phyloP scores from a whole-genome alignment of 306 rosid genomes.

The Cucumis sativus region DNA sequence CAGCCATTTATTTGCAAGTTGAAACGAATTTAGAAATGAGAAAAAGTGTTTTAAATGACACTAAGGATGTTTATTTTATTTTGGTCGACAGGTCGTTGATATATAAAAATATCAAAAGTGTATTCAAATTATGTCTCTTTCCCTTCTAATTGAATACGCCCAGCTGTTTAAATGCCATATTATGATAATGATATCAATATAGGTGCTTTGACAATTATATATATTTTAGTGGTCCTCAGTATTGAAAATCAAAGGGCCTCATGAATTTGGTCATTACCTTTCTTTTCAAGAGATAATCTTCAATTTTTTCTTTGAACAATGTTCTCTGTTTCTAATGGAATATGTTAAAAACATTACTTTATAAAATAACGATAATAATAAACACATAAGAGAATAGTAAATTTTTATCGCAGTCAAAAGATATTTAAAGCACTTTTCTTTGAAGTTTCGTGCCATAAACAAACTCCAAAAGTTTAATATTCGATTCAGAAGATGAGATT shows the following conservation, averaged over 20 bases:
- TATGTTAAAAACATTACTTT: background rate
- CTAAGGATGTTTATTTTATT: background rate
- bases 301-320: background rate
- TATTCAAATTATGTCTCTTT: background rate
- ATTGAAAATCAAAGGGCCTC: background rate
- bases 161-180: background rate
- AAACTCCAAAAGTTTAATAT: background rate
- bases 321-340: background rate
- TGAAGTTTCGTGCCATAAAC: background rate
- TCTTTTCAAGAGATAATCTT: background rate
- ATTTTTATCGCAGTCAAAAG: background rate
- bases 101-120: background rate
- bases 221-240: background rate
- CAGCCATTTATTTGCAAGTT: background rate
- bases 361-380: background rate
- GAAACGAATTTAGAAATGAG: background rate
- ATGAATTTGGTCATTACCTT: background rate
- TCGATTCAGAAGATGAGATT: background rate
- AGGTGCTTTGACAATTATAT: background rate
- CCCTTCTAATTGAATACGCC: background rate
- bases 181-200: background rate
- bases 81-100: background rate
- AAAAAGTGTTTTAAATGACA: background rate
- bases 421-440: background rate
- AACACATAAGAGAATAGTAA: background rate